These are phyloP conservation scores for Graphiopsis chlorocephala DNA, from an alignment of 2,329 filamentous ascomycete genomes.

Conservation along the genomic window DNA sequence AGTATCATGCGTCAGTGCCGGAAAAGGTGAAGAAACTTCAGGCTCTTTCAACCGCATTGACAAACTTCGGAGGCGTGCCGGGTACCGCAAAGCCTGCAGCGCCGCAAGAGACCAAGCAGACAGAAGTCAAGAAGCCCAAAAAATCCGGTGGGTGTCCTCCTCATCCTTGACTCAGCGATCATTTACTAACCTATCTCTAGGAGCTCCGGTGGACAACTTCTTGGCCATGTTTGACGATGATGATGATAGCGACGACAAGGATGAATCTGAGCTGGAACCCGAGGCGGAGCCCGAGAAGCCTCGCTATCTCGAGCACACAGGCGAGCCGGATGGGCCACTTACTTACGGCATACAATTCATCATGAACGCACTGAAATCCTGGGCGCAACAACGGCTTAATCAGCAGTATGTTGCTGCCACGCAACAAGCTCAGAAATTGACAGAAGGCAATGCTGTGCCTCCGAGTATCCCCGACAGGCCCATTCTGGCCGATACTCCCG, in stretches of 20 bases:
- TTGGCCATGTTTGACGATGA: slow-evolving; percentile 25
- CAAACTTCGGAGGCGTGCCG: slow-evolving; percentile 29
- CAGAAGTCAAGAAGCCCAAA: not conserved
- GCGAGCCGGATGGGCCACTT: slow-evolving; percentile 27
- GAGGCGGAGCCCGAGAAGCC: slow-evolving; percentile 12
- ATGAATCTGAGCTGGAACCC: not conserved
- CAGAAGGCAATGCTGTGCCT: not conserved
- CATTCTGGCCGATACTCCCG: slow-evolving; percentile 25
- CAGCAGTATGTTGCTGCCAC: slow-evolving; percentile 23
- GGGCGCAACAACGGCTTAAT: slow-evolving; percentile 31
- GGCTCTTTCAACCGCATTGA: slow-evolving; percentile 26
- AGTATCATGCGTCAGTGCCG: slow-evolving; percentile 17
- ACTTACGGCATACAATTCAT: slow-evolving; percentile 35
- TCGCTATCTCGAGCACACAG: slow-evolving; percentile 19
- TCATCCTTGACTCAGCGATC: not conserved
- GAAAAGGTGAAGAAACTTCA: slow-evolving; percentile 29
- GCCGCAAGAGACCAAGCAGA: not conserved
- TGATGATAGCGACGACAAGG: slow-evolving; percentile 17
- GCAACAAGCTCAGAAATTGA: slow-evolving; percentile 13
- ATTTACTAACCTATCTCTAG: not conserved
- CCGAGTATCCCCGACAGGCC: not conserved
- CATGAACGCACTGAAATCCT: slow-evolving; percentile 34
- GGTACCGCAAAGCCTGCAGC: not conserved
- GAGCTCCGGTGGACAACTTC: slow-evolving; percentile 25
- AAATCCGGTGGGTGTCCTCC: not conserved